phyloP scores from a whole-genome alignment of 2,329 filamentous ascomycete genomes.

The Clarireedia sp. region DNA sequence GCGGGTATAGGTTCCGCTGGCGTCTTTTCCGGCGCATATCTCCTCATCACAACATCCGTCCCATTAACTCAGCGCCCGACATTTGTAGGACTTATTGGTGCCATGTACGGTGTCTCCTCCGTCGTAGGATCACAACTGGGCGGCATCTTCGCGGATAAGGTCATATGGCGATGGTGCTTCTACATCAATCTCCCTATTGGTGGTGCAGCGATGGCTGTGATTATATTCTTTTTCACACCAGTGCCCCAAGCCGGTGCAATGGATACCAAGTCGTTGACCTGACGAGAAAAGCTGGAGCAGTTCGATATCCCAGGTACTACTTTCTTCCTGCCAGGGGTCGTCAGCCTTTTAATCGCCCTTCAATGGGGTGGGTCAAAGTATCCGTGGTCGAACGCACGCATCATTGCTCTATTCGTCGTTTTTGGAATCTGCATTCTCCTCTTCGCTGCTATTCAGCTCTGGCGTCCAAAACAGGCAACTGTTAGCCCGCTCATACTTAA shows the following conservation, averaged over 20 bases:
- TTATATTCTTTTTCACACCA: background rate
- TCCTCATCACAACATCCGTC: background rate
- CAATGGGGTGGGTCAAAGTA: constrained; percentile 33
- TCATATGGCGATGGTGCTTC: constrained; percentile 3
- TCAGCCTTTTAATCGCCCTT: constrained; percentile 27
- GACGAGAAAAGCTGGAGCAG: background rate
- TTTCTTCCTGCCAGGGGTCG: constrained; percentile 1
- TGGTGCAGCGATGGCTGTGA: background rate
- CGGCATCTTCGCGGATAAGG: background rate
- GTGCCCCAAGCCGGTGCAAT: background rate
- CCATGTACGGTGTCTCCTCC: background rate
- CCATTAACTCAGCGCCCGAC: constrained; percentile 1
- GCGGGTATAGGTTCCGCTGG: background rate
- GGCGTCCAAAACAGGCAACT: constrained; percentile 22
- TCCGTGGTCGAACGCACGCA: constrained; percentile 15
- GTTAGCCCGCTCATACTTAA: constrained; percentile 30
- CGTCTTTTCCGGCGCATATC: background rate
- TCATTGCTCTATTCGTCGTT: constrained; percentile 29
- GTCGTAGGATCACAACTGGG: constrained; percentile 5
- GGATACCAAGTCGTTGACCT: no score
- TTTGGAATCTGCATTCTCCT: constrained; percentile 25
- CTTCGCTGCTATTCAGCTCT: constrained; percentile 27
- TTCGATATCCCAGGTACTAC: background rate
- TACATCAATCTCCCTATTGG: constrained; percentile 3
- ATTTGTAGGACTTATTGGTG: constrained; percentile 1